Conservation (phyloP, 2,329 filamentous ascomycete species). For the Nemania bipapillata region DNA sequence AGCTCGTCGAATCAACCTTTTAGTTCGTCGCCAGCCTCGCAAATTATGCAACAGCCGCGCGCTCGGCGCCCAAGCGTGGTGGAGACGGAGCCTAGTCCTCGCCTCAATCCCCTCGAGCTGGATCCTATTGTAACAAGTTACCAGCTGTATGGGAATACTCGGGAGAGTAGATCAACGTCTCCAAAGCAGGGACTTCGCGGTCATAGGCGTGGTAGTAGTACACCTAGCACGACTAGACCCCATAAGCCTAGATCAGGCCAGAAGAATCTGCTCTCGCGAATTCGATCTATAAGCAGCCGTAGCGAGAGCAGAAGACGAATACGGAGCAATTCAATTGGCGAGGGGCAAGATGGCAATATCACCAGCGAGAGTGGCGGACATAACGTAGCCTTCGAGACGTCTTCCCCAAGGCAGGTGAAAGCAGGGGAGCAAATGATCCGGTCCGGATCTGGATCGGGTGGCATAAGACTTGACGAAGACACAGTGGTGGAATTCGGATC, state of each 20-base stretch:
- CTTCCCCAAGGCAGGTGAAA: conserved; percentile 7
- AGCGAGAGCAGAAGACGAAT: conserved; percentile 22
- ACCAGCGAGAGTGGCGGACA: not conserved
- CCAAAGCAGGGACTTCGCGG: conserved; percentile 23
- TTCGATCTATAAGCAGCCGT: conserved; percentile 34
- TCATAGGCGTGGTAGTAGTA: conserved; percentile 29
- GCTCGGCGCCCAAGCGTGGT: conserved; percentile 55
- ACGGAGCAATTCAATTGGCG: conserved; percentile 9
- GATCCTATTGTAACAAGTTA: conserved; percentile 48
- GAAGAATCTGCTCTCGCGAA: conserved; percentile 24
- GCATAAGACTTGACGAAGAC: conserved; percentile 46
- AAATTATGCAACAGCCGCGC: conserved; percentile 46
- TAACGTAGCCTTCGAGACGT: not conserved
- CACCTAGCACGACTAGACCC: not conserved
- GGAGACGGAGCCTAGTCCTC: conserved; percentile 59
- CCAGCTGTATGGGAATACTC: conserved; percentile 41
- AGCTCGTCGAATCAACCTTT: conserved; percentile 27
- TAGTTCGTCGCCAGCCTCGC: conserved; percentile 44
- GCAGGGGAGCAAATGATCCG: conserved; percentile 43
- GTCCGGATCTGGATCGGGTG: conserved; percentile 44
- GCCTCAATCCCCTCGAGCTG: conserved; percentile 42
- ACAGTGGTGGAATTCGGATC: conserved; percentile 48
- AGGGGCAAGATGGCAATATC: not conserved
- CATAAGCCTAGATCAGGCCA: conserved; percentile 8
- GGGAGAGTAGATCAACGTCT: not conserved